A percentile compares a stretch with the other conserved stretches of the same genome.
Evolutionary conservation across 257 asterid species (phyloP).

Genomic region (Solanum gandarillasii): DNA sequence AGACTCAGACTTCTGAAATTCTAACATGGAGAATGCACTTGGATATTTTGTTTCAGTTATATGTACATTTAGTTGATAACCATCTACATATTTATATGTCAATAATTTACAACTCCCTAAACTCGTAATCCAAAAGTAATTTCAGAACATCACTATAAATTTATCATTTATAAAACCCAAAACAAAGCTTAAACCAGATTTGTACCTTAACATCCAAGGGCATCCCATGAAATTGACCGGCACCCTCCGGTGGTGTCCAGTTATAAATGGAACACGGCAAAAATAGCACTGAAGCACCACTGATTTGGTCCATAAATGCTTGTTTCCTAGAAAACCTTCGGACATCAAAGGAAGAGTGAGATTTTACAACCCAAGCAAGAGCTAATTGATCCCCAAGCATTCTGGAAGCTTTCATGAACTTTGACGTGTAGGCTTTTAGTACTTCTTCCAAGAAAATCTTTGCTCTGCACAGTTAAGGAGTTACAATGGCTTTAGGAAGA

Average conservation of each 20-base stretch:
- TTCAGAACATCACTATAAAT: neutral
- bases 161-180: neutral
- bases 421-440: conserved; percentile 40
- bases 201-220: conserved; percentile 91
- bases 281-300: conserved; percentile 61
- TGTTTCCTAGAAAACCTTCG: conserved; percentile 47
- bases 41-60: neutral
- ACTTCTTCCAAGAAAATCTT: conserved; percentile 60
- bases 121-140: neutral
- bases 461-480: conserved; percentile 39
- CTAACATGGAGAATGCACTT: neutral
- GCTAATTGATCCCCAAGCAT: conserved; percentile 99
- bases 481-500: neutral
- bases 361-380: conserved; percentile 74
- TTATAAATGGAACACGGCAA: conserved; percentile 76
- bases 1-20: neutral
- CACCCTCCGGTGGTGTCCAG: conserved; percentile 99
- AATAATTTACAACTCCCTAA: neutral
- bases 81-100: neutral
- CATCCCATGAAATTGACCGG: conserved; percentile 96
- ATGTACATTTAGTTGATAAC: neutral
- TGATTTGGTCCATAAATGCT: conserved; percentile 43
- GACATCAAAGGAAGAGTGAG: conserved; percentile 42
- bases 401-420: conserved; percentile 78
- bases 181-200: neutral